phyloP scores from a whole-genome alignment of 768 basidiomycete species.

The Ramaria rubella region DNA sequence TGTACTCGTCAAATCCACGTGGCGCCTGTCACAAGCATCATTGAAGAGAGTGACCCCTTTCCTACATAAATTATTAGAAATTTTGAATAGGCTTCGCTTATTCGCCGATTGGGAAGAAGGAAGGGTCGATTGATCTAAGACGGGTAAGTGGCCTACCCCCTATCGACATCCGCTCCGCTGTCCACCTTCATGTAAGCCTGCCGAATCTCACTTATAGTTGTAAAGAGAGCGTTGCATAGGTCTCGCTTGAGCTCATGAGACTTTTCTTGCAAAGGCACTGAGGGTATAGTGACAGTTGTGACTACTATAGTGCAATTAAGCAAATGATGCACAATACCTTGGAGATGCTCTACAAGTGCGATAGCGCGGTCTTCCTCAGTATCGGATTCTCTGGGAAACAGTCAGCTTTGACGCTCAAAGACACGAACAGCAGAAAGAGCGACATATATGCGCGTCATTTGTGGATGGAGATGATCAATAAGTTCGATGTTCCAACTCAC shows the following conservation, averaged over 20 bases:
- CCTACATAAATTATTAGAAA: not conserved
- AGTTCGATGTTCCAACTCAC: not conserved
- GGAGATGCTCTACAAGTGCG: slow-evolving; percentile 4
- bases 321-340: not conserved
- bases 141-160: not conserved
- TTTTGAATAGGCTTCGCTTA: no score
- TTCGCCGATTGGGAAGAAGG: not conserved
- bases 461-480: not conserved
- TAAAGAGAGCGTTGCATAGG: not conserved
- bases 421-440: not conserved
- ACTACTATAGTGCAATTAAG: not conserved
- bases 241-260: slow-evolving; percentile 2
- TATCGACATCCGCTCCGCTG: not conserved
- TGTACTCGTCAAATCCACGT: not conserved
- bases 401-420: not conserved
- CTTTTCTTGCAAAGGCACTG: slow-evolving; percentile 7
- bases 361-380: slow-evolving; percentile 7
- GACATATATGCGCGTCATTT: not conserved
- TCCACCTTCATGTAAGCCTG: slow-evolving; percentile 5
- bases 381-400: not conserved
- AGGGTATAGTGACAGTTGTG: not conserved
- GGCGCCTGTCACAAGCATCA: slow-evolving; percentile 6
- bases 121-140: not conserved
- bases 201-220: slow-evolving; percentile 7
- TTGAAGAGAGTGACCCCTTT: slow-evolving; percentile 5